Evolutionary conservation across 2,329 filamentous ascomycete genomes (phyloP), one percentile per base, ranked within the genome.

Genomic region (Ampelomyces quisqualis): DNA sequence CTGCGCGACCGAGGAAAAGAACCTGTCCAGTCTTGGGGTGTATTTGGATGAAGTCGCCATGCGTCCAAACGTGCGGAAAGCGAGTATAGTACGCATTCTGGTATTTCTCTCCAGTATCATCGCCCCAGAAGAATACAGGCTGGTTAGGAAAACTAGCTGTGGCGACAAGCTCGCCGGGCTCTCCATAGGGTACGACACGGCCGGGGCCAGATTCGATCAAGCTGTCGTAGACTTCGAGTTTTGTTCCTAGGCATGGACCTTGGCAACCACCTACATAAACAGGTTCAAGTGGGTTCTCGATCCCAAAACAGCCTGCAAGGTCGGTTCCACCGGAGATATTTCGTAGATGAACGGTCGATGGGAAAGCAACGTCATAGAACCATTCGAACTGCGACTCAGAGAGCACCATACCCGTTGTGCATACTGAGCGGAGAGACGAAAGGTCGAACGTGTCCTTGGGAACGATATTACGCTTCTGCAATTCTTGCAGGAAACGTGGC

Each of bases 291-390:
- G 84, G 81, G 53, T 90, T 90, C 36, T 82, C 80, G 49, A 77
- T 58, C 33, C 49, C 77, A 73, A 71, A 87, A 78, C 67, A 82
- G 74, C 55, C 82, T 70, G 84, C 84, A 34, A 90, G 77, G 61
- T 91, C 87, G 2, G 87, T 91, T 1, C 87, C 87, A 4, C 87
- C 87, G 1, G 83, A 84, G 24, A 90, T 84, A 60, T 90, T 91
- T 19, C 71, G 76, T 2, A 94, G 72, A 17, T 89, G 86, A 0
- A 83, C 78, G 31, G 74, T 70, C 0, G 73, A 47, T 0, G 86
- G 85, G 62, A 94, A 94, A 0, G 76, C 86, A 6, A 74, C 70
- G 51, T 88, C 84, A 61, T 90, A 84, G 66, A 84, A 82, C 88
- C 88, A 94, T 60, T 89, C 82, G 59, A 90, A 91, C 22, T 88